Evolutionary conservation across 176 grass and related monocot genomes (phyloP), one percentile per base, ranked within the genome.

Genomic region (Oropetium thomaeum): DNA sequence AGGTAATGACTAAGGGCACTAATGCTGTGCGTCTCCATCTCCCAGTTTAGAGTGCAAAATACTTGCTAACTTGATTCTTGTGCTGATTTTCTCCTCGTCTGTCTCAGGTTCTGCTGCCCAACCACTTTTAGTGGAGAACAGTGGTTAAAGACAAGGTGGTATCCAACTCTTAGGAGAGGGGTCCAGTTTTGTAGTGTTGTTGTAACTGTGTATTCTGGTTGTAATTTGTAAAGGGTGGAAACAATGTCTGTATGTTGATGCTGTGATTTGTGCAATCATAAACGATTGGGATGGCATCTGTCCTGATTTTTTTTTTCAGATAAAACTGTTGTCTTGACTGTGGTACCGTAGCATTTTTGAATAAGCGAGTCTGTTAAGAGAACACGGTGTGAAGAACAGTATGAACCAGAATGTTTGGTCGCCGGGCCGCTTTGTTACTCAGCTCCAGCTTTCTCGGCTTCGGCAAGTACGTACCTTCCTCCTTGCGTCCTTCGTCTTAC

Each of bases 101-200:
- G 10, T 53, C 69, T 75, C 5, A 89, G 90, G 71, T 70, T 57
- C 79, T 81, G 65, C 19, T 65, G 66, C 28, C 29, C 69, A 64
- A 49, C 83, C 90, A 78, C 90, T 89, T 81, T 51, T 92, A 65
- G 37, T 16, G 45, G 79, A 49, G 26, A 84, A 68, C 58, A 73
- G 37, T n/a, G n/a, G n/a, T 73, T 86, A 76, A 86, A 28, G 37
- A 14, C 3, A 22, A 63, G 48, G 39, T 3, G 10, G 25, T 27
- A 62, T 65, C 10, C 10, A 27, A 23, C 33, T 11, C n/a, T 57
- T n/a, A n/a, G 23, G 4, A 16, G 19, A 44, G 59, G 20, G 43
- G 42, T 79, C 63, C 60, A 81, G 40, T 71, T 66, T 54, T 76
- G 43, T 60, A 39, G 16, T 61, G 12, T 9, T 75, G 39, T 58